These are phyloP conservation scores for Gautieria morchelliformis DNA, from an alignment of 768 basidiomycete species.

Conservation along the genomic window DNA sequence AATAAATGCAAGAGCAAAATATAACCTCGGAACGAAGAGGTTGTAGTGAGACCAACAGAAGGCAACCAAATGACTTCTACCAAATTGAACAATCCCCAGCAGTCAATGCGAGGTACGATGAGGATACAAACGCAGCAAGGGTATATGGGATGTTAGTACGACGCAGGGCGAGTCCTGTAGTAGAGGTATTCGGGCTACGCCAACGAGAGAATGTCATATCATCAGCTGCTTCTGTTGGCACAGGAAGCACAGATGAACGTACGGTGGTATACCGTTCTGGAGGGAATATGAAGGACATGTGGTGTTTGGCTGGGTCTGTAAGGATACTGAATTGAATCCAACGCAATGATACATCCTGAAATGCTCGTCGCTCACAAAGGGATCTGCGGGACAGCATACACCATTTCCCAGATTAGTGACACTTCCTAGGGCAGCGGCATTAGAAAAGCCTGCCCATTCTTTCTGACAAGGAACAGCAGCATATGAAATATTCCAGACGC, in stretches of 20 bases:
- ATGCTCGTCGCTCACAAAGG: slow-evolving; percentile 34
- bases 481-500: slow-evolving; percentile 79
- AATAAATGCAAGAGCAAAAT: background rate
- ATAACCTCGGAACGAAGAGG: no score
- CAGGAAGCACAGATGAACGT: slow-evolving; percentile 18
- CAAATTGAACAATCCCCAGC: background rate
- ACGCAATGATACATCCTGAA: background rate
- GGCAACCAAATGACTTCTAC: background rate
- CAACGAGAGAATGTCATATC: background rate
- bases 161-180: slow-evolving; percentile 1
- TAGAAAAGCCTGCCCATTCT: slow-evolving; percentile 54
- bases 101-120: background rate
- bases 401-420: slow-evolving; percentile 45
- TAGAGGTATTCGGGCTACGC: slow-evolving; percentile 2
- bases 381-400: slow-evolving; percentile 67
- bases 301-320: slow-evolving; percentile 33
- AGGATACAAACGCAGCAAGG: background rate
- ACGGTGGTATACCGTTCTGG: slow-evolving; percentile 55
- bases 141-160: background rate
- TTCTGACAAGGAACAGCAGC: slow-evolving; percentile 48
- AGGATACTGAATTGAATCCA: background rate
- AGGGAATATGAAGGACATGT: slow-evolving; percentile 70
- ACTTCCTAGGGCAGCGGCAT: slow-evolving; percentile 58
- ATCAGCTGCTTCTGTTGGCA: background rate
- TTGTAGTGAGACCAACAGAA: background rate